These are phyloP conservation scores for Cicer bijugum DNA, from an alignment of 306 rosid genomes.

Conservation along the genomic window DNA sequence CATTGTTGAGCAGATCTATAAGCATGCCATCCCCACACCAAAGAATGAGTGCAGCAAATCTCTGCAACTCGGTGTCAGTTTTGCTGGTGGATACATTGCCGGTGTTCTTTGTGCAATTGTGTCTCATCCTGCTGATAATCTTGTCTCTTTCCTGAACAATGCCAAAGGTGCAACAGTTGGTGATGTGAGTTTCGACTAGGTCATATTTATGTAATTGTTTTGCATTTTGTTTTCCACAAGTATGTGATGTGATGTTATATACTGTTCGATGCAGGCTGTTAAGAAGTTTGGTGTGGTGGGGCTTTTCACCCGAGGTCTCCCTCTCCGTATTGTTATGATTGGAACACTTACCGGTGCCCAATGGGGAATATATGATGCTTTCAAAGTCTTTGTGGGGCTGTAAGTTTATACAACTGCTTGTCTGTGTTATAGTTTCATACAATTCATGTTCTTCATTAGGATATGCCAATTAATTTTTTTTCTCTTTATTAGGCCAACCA, in stretches of 20 bases:
- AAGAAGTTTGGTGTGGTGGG: constrained; percentile 79
- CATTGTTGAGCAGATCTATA: constrained; percentile 78
- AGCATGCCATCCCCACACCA: constrained; percentile 76
- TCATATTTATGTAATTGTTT: constrained; percentile 12
- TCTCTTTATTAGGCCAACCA: constrained; percentile 75
- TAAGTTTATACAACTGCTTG: constrained; percentile 54
- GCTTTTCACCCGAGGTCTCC: constrained; percentile 93
- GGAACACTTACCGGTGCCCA: constrained; percentile 99
- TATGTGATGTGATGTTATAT: constrained; percentile 27
- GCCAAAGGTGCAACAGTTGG: constrained; percentile 96
- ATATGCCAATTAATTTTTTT: constrained; percentile 11
- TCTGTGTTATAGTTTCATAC: background rate
- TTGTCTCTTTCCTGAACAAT: constrained; percentile 93
- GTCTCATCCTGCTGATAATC: constrained; percentile 99
- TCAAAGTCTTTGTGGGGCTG: constrained; percentile 94
- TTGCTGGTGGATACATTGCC: constrained; percentile 92
- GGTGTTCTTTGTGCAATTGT: constrained; percentile 95
- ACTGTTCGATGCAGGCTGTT: constrained; percentile 68
- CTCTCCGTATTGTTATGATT: constrained; percentile 95
- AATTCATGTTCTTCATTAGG: background rate
- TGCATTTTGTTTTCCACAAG: constrained; percentile 19
- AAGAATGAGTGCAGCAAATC: constrained; percentile 83
- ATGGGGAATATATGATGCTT: constrained; percentile 96
- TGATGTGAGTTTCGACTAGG: constrained; percentile 67
- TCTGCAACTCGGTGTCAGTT: constrained; percentile 92